A percentile compares a stretch with the other conserved stretches of the same genome.
These are phyloP conservation scores for Populus alba DNA, from an alignment of 345 rosid genomes.

Conservation along the genomic window DNA sequence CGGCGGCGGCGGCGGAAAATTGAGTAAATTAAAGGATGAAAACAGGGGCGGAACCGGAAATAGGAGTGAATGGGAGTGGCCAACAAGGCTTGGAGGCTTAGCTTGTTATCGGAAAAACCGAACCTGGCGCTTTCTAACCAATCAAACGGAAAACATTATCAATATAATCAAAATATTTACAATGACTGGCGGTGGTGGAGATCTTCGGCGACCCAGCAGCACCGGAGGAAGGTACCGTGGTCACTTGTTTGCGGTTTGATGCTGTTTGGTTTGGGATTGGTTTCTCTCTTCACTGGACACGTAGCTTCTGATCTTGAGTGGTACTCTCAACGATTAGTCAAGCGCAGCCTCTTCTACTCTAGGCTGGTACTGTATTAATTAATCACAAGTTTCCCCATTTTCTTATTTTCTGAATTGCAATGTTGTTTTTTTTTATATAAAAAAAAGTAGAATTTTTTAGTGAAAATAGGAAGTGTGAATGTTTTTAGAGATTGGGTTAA, in stretches of 20 bases:
- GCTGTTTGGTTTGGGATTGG: constrained; percentile 84
- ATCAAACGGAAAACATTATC: constrained; percentile 30
- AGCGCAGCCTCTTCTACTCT: constrained; percentile 42
- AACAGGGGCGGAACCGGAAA: constrained; percentile 20
- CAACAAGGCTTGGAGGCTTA: constrained; percentile 54
- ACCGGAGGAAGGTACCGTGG: constrained; percentile 30
- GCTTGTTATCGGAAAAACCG: constrained; percentile 35
- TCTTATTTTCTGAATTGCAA: background rate
- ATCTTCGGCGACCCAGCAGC: constrained; percentile 27
- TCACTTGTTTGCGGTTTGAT: constrained; percentile 72
- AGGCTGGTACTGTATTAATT: constrained; percentile 45
- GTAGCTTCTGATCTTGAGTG: constrained; percentile 93
- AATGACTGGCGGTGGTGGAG: constrained; percentile 23
- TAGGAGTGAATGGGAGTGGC: constrained; percentile 44
- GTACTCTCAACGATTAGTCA: constrained; percentile 80
- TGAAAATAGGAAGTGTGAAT: too few relatives aligned
- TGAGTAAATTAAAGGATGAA: constrained; percentile 31
- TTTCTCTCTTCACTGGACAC: constrained; percentile 91
- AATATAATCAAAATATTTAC: constrained; percentile 3
- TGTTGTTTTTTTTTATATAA: background rate
- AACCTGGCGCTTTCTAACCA: constrained; percentile 64
- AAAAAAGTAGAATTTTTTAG: too few relatives aligned
- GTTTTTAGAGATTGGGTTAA: background rate
- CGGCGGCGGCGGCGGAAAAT: constrained; percentile 4
- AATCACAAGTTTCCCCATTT: background rate